Evolutionary conservation across 805 yeast genomes (phyloP), one percentile per base, ranked within the genome.

Genomic region (Ogataea siamensis): DNA sequence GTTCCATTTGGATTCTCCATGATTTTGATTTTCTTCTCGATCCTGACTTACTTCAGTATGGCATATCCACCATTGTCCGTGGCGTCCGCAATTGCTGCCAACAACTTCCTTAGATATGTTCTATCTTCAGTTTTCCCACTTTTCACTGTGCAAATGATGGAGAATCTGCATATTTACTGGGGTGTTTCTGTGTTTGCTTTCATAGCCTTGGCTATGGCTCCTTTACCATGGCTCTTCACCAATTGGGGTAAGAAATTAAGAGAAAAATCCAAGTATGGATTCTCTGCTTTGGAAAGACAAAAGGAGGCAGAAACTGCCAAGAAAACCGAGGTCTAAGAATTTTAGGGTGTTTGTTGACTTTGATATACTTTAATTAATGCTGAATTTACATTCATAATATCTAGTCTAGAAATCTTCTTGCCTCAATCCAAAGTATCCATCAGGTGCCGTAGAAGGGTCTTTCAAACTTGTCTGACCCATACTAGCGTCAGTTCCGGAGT

Each of bases 21-120:
- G 43, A 73, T 85, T 39, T 64, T 83, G 51, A 74, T 85, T 36
- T 85, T 85, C 67, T 81, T 84, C 61, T 67, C 85, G 14, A 74
- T 78, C 32, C 68, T 84, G 54, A 73, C 78, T 32, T 85, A 84
- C 58, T 81, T 84, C 60, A 67, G 84, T 23, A 70, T 78, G 70
- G 60, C 83, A 4, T 85, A 78, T 59, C 91, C 93, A 18, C 87
- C 91, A 32, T 61, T 78, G 22, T 72, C 74, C 22, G 83, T 87
- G 15, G 95, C 96, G 0, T 80, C 91, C n/a, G 91, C 94, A 3
- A 61, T 87, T 45, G 95, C 95, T 23, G 96, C 95, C 10, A 88
- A 87, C 63, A 86, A 85, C 58, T 67, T 88, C 54, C 61, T 81
- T 40, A 75, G 96, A 64, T 87, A 86, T 56, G 49, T 81, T 21